phyloP scores from a whole-genome alignment of 1,284 basidiomycete genomes.

The Taiwanofungus camphoratus region DNA sequence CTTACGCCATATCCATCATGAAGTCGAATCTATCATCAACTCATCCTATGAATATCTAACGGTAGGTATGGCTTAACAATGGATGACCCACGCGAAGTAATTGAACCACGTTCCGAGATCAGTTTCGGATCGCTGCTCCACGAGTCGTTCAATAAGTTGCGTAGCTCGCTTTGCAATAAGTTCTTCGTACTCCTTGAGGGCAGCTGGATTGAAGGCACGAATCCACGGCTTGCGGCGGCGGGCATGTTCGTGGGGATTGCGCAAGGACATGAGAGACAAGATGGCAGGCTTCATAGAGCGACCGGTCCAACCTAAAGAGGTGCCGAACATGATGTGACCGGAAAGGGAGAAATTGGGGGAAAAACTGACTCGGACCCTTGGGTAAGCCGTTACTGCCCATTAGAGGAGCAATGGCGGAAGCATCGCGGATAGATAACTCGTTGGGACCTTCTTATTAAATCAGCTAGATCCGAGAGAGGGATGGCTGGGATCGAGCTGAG shows the following conservation, averaged over 20 bases:
- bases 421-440: slow-evolving; percentile 22
- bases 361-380: slow-evolving; percentile 8
- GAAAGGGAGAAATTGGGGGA: slow-evolving; percentile 5
- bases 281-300: slow-evolving; percentile 16
- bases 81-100: slow-evolving; percentile 23
- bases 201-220: slow-evolving; percentile 22
- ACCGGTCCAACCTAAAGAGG: slow-evolving; percentile 7
- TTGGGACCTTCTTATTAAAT: slow-evolving; percentile 20
- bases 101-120: slow-evolving; percentile 22
- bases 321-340: no score
- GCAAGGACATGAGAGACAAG: slow-evolving; percentile 15
- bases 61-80: not conserved
- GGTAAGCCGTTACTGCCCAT: slow-evolving; percentile 15
- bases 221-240: slow-evolving; percentile 26
- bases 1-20: slow-evolving; percentile 29
- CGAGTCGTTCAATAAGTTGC: slow-evolving; percentile 21
- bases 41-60: not conserved
- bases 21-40: slow-evolving; percentile 18
- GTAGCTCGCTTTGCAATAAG: slow-evolving; percentile 18
- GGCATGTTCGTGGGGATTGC: slow-evolving; percentile 19
- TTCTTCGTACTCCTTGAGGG: slow-evolving; percentile 22
- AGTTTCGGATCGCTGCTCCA: slow-evolving; percentile 13
- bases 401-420: slow-evolving; percentile 13
- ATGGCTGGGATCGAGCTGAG: not conserved
- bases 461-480: not conserved